A percentile compares a stretch with the other conserved stretches of the same genome.
phyloP scores from a whole-genome alignment of 129 eudicot species.

The Centella asiatica region DNA sequence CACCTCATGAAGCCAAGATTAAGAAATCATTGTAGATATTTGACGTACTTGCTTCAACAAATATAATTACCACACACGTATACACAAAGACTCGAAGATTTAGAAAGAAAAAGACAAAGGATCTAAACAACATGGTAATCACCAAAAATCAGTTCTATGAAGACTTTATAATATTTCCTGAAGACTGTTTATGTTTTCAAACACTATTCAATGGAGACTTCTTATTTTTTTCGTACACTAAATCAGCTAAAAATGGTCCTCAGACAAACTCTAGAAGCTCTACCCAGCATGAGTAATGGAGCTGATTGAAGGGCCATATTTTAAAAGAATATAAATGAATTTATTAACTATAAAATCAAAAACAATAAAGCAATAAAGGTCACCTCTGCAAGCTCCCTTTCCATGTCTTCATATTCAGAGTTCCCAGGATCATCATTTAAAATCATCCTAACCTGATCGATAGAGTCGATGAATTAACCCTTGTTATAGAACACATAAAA shows the following conservation, averaged over 20 bases:
- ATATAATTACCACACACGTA: neutral
- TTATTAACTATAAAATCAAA: neutral
- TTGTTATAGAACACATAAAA: constrained; percentile 8
- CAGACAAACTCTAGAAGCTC: neutral
- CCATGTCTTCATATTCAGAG: constrained; percentile 76
- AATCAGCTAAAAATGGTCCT: neutral
- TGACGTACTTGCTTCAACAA: neutral
- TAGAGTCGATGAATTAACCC: neutral
- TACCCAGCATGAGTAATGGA: neutral
- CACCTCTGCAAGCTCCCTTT: constrained; percentile 96
- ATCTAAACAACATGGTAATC: neutral
- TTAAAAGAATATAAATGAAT: neutral
- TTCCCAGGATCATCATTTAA: constrained; percentile 77
- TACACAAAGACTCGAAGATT: neutral
- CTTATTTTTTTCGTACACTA: neutral
- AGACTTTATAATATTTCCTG: neutral
- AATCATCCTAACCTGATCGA: constrained; percentile 63
- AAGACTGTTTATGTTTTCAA: neutral
- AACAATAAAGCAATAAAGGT: constrained; percentile 15
- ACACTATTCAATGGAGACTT: too few species aligned
- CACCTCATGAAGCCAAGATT: constrained; percentile 20
- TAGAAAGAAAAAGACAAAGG: neutral
- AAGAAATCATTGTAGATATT: too few species aligned
- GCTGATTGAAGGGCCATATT: neutral
- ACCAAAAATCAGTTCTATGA: neutral